Evolutionary conservation across 495 filamentous ascomycete genomes (phyloP).

Genomic region (Lichina pygmaea): DNA sequence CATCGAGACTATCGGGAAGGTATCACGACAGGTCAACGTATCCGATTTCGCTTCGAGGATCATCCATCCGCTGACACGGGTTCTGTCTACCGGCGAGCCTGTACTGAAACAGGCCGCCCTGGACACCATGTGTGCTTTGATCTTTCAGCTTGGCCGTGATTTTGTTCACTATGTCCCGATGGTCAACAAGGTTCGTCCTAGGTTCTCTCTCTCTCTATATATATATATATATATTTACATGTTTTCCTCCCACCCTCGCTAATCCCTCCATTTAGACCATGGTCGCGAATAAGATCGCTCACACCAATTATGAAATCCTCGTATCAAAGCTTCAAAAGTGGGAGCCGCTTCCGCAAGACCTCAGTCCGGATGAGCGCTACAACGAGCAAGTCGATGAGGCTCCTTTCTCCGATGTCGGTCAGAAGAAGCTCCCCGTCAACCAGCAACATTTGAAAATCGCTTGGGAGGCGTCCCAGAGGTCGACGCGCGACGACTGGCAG

Average conservation of each 20-base stretch:
- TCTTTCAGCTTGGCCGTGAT: constrained; percentile 85
- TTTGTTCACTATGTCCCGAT: constrained; percentile 82
- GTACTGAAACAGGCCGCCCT: constrained; percentile 59
- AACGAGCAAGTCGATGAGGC: constrained; percentile 51
- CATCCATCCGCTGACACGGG: constrained; percentile 63
- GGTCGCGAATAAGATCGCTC: constrained; percentile 40
- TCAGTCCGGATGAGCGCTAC: constrained; percentile 71
- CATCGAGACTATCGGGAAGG: constrained; percentile 80
- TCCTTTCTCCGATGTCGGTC: constrained; percentile 52
- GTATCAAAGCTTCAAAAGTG: constrained; percentile 82
- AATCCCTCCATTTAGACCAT: constrained; percentile 12
- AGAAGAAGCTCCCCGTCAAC: constrained; percentile 86
- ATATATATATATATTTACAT: neutral
- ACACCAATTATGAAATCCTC: constrained; percentile 71
- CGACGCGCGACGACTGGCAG: constrained; percentile 93
- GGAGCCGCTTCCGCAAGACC: constrained; percentile 76
- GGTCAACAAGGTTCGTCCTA: constrained; percentile 36
- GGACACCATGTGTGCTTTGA: constrained; percentile 81
- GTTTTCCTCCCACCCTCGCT: neutral
- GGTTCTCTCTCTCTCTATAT: neutral
- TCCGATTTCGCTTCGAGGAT: constrained; percentile 91
- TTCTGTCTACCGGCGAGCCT: constrained; percentile 45
- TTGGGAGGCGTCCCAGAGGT: constrained; percentile 88
- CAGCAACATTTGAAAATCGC: constrained; percentile 91
- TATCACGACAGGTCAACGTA: constrained; percentile 92